Conservation (phyloP, 2,329 filamentous ascomycete species). For the Aspergillus latus region DNA sequence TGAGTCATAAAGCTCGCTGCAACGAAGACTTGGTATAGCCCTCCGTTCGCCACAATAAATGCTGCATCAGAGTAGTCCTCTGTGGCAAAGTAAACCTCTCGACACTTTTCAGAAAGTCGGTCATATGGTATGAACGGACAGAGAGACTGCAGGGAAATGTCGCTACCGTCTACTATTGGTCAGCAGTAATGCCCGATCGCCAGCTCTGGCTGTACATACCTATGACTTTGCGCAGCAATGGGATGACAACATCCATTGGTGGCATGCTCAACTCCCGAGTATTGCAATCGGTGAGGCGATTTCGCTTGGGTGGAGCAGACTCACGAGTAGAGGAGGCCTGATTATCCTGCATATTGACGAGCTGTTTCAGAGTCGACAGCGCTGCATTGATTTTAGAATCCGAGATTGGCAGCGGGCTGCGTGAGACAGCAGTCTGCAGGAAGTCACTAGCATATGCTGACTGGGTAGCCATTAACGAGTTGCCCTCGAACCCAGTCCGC, state of each 20-base stretch:
- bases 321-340: conserved; percentile 26
- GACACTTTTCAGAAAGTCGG: conserved; percentile 41
- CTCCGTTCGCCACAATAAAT: conserved; percentile 42
- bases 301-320: conserved; percentile 30
- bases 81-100: conserved; percentile 45
- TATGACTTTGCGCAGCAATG: conserved; percentile 34
- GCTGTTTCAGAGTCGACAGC: conserved; percentile 39
- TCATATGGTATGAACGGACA: conserved; percentile 36
- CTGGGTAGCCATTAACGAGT: conserved; percentile 50
- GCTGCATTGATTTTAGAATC: conserved; percentile 42
- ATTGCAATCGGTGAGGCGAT: conserved; percentile 25
- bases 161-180: conserved; percentile 22
- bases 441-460: conserved; percentile 49
- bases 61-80: conserved; percentile 43
- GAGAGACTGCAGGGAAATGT: conserved; percentile 27
- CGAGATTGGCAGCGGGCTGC: conserved; percentile 35
- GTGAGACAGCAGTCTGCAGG: conserved; percentile 43
- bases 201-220: conserved; percentile 22
- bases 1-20: conserved; percentile 29
- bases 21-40: conserved; percentile 40
- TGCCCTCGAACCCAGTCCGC: conserved; percentile 47
- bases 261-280: conserved; percentile 39
- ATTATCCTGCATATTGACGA: conserved; percentile 40
- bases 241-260: conserved; percentile 35
- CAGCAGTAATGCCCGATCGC: not conserved